Percentiles rank a stretch among this genome's conserved stretches.
phyloP scores from a whole-genome alignment of 106 monocot species.

The Acanthochlamys bracteata region DNA sequence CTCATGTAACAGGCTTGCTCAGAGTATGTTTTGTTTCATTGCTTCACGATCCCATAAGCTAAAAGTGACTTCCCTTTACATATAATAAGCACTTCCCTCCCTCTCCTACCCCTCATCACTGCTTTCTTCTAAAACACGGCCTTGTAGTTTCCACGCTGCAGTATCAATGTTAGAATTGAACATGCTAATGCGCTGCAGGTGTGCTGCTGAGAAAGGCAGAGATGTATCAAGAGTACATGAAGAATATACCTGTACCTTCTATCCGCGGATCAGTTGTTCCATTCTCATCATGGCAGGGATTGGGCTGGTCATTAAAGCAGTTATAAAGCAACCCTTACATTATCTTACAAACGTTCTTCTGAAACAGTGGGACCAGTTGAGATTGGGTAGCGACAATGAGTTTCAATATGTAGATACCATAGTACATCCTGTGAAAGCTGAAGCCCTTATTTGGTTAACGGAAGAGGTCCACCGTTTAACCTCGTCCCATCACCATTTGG shows the following conservation, averaged over 20 bases:
- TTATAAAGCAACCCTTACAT: conserved; percentile 72
- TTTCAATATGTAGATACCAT: conserved; percentile 35
- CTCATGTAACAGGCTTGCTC: no score
- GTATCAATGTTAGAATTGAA: background rate
- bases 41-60: no score
- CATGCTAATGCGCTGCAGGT: conserved; percentile 37
- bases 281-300: conserved; percentile 68
- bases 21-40: no score
- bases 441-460: conserved; percentile 68
- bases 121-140: background rate
- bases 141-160: background rate
- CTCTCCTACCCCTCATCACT: background rate
- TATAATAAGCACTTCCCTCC: no score
- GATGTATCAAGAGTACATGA: conserved; percentile 92
- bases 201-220: conserved; percentile 49
- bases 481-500: conserved; percentile 39
- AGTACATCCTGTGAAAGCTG: conserved; percentile 68
- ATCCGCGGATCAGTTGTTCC: conserved; percentile 45
- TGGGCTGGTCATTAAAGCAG: conserved; percentile 59
- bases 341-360: conserved; percentile 70
- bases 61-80: no score
- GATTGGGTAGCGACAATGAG: conserved; percentile 40
- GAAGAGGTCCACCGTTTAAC: conserved; percentile 79
- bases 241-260: conserved; percentile 42
- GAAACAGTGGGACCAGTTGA: conserved; percentile 51